Conservation (phyloP, 257 asterid genomes). For the Asclepias syriaca region DNA sequence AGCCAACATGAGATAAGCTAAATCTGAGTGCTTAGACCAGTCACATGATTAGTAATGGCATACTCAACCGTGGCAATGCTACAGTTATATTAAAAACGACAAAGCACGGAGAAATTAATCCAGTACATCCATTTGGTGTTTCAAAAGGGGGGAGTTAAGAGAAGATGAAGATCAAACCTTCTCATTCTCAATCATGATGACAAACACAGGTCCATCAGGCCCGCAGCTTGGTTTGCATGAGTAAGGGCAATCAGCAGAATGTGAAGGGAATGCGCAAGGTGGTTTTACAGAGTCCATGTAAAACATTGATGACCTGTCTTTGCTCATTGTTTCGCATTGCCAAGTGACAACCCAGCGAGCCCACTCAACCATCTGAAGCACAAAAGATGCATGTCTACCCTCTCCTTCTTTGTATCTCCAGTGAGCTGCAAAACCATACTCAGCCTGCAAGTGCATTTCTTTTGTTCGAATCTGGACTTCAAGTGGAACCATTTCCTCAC, state of each 20-base stretch:
- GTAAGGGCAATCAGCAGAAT: conserved; percentile 67
- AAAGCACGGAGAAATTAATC: not conserved
- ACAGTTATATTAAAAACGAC: not conserved
- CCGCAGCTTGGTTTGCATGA: conserved; percentile 68
- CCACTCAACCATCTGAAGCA: conserved; percentile 99
- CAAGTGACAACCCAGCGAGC: conserved; percentile 96
- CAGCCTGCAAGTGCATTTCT: conserved; percentile 98
- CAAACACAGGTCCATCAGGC: conserved; percentile 72
- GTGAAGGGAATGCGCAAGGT: conserved; percentile 80
- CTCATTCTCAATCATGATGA: conserved; percentile 81
- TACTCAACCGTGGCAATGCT: not conserved
- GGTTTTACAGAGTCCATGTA: conserved; percentile 44
- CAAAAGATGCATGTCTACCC: conserved; percentile 62
- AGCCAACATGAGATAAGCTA: not conserved
- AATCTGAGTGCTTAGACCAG: not conserved
- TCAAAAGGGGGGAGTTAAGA: not conserved
- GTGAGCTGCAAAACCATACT: conserved; percentile 95
- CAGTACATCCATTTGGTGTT: not conserved
- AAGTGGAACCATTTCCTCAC: conserved; percentile 71
- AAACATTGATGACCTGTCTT: conserved; percentile 45
- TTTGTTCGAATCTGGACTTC: conserved; percentile 95
- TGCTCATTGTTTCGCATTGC: conserved; percentile 89
- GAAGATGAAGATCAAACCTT: conserved; percentile 43
- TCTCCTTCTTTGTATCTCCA: conserved; percentile 99
- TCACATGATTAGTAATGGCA: not conserved